These are phyloP conservation scores for Tetrapisispora fleetii DNA, from an alignment of 805 yeast genomes.

Conservation along the genomic window DNA sequence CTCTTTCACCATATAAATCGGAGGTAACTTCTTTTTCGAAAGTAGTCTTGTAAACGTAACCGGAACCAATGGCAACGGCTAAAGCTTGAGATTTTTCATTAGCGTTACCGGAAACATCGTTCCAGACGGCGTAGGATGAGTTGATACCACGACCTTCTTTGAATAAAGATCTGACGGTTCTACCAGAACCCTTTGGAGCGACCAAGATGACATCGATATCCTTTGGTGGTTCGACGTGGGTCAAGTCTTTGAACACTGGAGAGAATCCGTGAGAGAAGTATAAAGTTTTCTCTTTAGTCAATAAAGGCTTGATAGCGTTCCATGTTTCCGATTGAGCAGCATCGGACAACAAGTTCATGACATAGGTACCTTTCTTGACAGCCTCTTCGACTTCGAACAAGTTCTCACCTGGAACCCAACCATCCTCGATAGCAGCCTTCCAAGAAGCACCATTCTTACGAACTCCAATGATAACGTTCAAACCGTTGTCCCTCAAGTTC, in stretches of 20 bases:
- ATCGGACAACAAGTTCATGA: conserved; percentile 97
- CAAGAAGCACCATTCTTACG: conserved; percentile 98
- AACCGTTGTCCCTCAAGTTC: conserved; percentile 97
- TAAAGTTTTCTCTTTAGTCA: conserved; percentile 94
- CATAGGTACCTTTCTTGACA: conserved; percentile 77
- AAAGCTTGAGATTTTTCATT: conserved; percentile 98
- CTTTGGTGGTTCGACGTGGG: conserved; percentile 90
- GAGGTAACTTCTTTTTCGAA: conserved; percentile 99
- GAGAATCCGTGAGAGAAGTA: conserved; percentile 99
- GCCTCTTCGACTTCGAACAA: conserved; percentile 94
- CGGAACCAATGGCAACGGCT: conserved; percentile 98
- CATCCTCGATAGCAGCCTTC: conserved; percentile 99
- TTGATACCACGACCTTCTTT: conserved; percentile 99
- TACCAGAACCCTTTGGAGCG: conserved; percentile 99
- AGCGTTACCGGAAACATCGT: conserved; percentile 97
- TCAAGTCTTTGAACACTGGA: conserved; percentile 96
- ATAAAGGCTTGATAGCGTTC: conserved; percentile 73
- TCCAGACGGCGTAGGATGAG: conserved; percentile 99
- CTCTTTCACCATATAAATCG: conserved; percentile 99
- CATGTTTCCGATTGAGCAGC: conserved; percentile 99
- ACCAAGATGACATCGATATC: conserved; percentile 95
- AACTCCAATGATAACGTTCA: conserved; percentile 96
- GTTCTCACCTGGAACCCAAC: conserved; percentile 99
- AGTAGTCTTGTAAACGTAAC: conserved; percentile 99
- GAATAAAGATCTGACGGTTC: conserved; percentile 98